Conservation (phyloP, 139 green algal species). For the Closterium sp. region DNA sequence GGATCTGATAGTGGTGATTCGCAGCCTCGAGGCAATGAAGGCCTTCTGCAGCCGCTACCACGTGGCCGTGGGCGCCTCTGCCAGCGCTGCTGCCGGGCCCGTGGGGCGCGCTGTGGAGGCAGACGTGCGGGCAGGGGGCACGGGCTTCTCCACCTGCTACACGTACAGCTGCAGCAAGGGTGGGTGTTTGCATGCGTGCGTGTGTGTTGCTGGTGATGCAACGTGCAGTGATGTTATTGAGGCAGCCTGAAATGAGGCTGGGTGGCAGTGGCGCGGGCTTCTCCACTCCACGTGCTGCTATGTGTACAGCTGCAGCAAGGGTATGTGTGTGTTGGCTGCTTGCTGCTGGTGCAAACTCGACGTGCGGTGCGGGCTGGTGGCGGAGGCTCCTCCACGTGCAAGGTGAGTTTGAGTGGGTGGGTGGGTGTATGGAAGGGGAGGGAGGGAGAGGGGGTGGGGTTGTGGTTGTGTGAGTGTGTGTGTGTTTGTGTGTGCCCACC, state of each 20-base stretch:
- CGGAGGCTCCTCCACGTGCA: slow-evolving; percentile 12
- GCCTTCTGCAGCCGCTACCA: slow-evolving; percentile 36
- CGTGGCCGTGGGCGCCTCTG: slow-evolving; percentile 34
- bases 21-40: slow-evolving; percentile 37
- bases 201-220: not conserved
- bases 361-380: slow-evolving; percentile 27
- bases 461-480: too few relatives aligned
- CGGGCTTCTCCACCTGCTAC: slow-evolving; percentile 26
- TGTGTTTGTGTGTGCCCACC: too few relatives aligned
- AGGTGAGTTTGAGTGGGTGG: too few relatives aligned
- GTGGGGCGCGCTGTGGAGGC: slow-evolving; percentile 37
- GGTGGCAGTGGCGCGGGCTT: not conserved
- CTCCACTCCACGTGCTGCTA: not conserved
- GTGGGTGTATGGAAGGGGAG: not conserved
- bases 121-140: slow-evolving; percentile 23
- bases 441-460: too few relatives aligned
- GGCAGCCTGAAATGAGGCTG: not conserved
- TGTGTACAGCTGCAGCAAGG: not conserved
- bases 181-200: not conserved
- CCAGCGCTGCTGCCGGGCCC: slow-evolving; percentile 29
- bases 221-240: not conserved
- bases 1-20: slow-evolving; percentile 46
- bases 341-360: not conserved
- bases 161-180: slow-evolving; percentile 51
- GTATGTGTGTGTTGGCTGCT: not conserved